Evolutionary conservation across 2,329 filamentous ascomycete species (phyloP), one percentile per base, ranked within the genome.

Genomic region (Paecilomyces sp.): DNA sequence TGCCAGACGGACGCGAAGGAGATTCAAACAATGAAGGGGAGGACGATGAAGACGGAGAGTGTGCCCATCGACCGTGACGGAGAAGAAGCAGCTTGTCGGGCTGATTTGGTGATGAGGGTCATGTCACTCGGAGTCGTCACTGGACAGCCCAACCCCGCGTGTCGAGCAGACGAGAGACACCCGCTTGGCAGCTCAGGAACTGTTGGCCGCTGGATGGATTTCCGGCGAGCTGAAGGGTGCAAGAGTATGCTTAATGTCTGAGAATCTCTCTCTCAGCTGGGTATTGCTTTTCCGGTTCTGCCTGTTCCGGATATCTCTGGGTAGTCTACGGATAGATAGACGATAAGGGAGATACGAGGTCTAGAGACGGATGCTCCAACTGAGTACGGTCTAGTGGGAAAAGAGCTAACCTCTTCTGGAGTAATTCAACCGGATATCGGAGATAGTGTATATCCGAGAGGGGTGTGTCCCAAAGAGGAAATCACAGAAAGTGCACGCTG

Each of bases 1-100:
- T 72, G 63, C 57, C 61, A 30, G 59, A 57, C 50, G 60, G n/a
- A 30, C 22, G 22, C 22, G 36, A 36, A 41, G 36, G 34, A 6
- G 6, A 28, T 28, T 28, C 50, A 53, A 24, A 34, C 34, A 24
- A 25, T 55, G 33, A 33, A 13, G 55, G 6, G 22, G 12, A 36
- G 15, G 18, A 56, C 12, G 25, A 28, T 33, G 47, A 24, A n/a
- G 51, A 53, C 22, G 22, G 22, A 22, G 22, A n/a, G 3, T 2
- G 51, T 18, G 50, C 22, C 24, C 25, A 28, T 24, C 8, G 18
- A 28, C 18, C 18, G 13, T 15, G 18, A 28, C 6, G 25, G 25
- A 28, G 25, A 28, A 28, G 25, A 28, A 28, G 25, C 25, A 28
- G 25, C 25, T 28, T 3, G 25, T 51, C 55, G 31, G 12, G 30